Evolutionary conservation across 176 grass and related monocot genomes (phyloP), one percentile per base, ranked within the genome.

Genomic region (Triticum dicoccoides): DNA sequence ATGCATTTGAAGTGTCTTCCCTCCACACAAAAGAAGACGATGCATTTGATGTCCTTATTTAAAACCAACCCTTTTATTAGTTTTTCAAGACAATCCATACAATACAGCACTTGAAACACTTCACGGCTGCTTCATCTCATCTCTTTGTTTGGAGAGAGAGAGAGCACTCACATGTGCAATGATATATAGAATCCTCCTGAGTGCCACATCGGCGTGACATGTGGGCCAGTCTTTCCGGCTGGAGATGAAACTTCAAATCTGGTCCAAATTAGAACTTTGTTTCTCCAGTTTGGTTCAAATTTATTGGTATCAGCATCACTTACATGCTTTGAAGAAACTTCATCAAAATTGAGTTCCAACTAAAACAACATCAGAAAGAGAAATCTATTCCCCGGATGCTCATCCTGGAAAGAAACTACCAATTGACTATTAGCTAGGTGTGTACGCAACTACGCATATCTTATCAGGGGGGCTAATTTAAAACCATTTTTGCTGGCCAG

Each of bases 401-500:
- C 6, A 18, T 63, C n/a, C 23, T 49, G 41, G 17, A 42, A 42
- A 38, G 42, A 66, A 77, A 37, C 20, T 25, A 8, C 18, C 54
- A 63, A 63, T 63, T 63, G 3, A n/a, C 61, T 51, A 13, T 42
- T 49, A 15, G 21, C 3, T 44, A 44, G 42, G 34, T 79, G 34
- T 69, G 54, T 21, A 21, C 3, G 10, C 42, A 44, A 44, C 42
- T 12, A 47, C 3, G 56, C 56, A 59, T 59, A 42, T 80, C 6
- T 49, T 24, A 37, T n/a, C 42, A 33, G 4, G 38, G 5, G 8
- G 30, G 23, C 0, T 23, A 17, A 2, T 74, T 47, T 29, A 29
- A 75, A 79, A 79, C 79, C 54, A 33, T 21, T 89, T 62, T 23
- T 54, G 51, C n/a, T 24, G 18, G 17, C 84, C 65, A 86, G 37